A percentile compares a stretch with the other conserved stretches of the same genome.
These are phyloP conservation scores for Haematococcus lacustris DNA, from an alignment of 139 green algal species.

Conservation along the genomic window DNA sequence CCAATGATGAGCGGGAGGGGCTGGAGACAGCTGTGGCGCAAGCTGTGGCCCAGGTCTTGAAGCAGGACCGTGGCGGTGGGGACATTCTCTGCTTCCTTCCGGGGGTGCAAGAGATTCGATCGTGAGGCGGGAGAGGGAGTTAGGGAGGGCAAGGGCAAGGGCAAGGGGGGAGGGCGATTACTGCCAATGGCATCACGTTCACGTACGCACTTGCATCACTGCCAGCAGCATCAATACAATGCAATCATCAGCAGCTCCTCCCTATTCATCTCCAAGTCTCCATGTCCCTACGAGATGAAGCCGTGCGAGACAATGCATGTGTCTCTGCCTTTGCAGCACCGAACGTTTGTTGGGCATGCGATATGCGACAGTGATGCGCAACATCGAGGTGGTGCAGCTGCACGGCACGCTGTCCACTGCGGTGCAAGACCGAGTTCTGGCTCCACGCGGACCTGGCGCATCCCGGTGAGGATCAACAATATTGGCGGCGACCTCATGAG, in stretches of 20 bases:
- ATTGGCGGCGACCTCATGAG: too few species aligned
- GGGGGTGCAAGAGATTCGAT: conserved; percentile 47
- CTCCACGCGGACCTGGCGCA: too few species aligned
- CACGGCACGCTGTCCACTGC: conserved; percentile 45
- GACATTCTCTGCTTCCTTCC: conserved; percentile 53
- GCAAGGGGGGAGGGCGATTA: neutral
- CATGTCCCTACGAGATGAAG: too few species aligned
- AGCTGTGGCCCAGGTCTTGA: conserved; percentile 24
- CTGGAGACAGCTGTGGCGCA: conserved; percentile 33
- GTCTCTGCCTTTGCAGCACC: conserved; percentile 1
- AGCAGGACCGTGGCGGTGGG: neutral
- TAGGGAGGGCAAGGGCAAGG: neutral
- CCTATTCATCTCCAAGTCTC: too few species aligned
- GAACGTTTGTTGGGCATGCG: neutral
- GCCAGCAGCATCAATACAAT: neutral
- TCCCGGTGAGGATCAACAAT: conserved; percentile 24
- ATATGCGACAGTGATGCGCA: neutral
- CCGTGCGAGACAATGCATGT: neutral
- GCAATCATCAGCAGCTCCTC: neutral
- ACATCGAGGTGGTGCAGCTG: conserved; percentile 35
- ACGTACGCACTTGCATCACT: neutral
- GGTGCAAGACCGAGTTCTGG: conserved; percentile 49
- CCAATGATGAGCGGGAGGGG: conserved; percentile 8
- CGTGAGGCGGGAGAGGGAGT: conserved; percentile 4
- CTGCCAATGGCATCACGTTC: neutral